Base-by-base conservation (phyloP, 345 rosid species). In the Rhodomyrtus tomentosa region DNA sequence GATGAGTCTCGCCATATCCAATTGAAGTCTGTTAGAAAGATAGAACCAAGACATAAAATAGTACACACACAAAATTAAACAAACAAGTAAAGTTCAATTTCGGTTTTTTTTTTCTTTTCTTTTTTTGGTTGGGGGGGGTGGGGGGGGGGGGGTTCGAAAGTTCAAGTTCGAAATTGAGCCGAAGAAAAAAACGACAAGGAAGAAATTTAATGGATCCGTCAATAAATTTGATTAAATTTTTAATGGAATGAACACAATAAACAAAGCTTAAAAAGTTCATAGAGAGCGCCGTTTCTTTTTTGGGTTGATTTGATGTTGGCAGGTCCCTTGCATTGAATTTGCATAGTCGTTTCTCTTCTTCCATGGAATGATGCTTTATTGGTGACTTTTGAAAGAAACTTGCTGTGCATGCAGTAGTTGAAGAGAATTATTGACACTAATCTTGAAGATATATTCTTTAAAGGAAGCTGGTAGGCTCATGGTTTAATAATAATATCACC, bases 141-240 rank as follows among this genome's bases (percentile, higher is more conserved):
- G n/a, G n/a, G n/a, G n/a, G n/a, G n/a, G n/a, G n/a, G n/a, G n/a
- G n/a, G n/a, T n/a, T n/a, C n/a, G n/a, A n/a, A n/a, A n/a, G n/a
- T 53, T 20, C 24, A 53, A 53, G 55, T 53, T 18, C 1, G 24
- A 53, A 6, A 53, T 53, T 20, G 55, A 53, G 22, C 55, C 59
- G 10, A 9, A 7, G 29, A 62, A 3, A n/a, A 62, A 62, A 29
- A 7, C 0, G 11, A 32, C 9, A 32, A 62, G 42, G 42, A 5
- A 18, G 42, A 62, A 62, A 7, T 32, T 62, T 0, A 32, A 62
- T 4, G 38, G 74, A 21, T 0, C 0, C 18, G 0, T 62, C 1
- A 62, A 32, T 62, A 32, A 62, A 62, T 62, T 62, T 62, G 5
- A 0, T 32, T 62, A 62, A 36, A 62, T 32, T 21, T 59, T 29